Evolutionary conservation across 2,329 filamentous ascomycete species (phyloP), one percentile per base, ranked within the genome.

Genomic region (Lasiodiplodia citricola): DNA sequence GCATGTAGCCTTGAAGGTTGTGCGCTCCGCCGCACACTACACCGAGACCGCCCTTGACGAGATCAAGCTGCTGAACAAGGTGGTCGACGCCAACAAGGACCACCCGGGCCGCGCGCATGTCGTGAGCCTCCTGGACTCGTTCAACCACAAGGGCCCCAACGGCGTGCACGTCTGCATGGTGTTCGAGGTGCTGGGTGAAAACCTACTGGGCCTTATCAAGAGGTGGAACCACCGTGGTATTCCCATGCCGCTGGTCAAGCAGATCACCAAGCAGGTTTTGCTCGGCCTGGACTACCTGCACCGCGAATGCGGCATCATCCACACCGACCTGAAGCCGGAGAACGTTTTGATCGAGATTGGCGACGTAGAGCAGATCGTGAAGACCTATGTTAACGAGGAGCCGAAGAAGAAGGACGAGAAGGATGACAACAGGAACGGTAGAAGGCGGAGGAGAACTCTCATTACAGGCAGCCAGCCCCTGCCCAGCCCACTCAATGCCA

Each of bases 151-250:
- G 80, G 96, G 96, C 11, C 95, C 95, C 54, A 96, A 99, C 77
- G 96, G 96, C 58, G 92, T 93, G 64, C 96, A 99, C 78, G 94
- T 98, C 69, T 99, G 96, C 84, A 98, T 99, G 95, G 96, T 99
- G 8, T 99, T 99, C 75, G 96, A 99, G 80, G 96, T 99, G 3
- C 83, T 99, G 68, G 96, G 96, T 66, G 94, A 98, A 86, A 98
- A 98, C 78, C 82, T 98, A 72, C 84, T 98, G 66, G 95, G 96
- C 31, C 83, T 99, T 78, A 97, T 99, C 86, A 98, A 98, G 88
- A 90, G 93, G 75, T 98, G 95, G 94, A 97, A 98, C 80, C 96
- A 98, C 80, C 89, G 96, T 70, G 96, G 96, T 60, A 98, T 99
- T 69, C 96, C 96, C 54, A 97, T 97, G 90, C 88, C 93, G 18